A percentile compares a stretch with the other conserved stretches of the same genome.
These are phyloP conservation scores for Thelonectria olida DNA, from an alignment of 2,329 filamentous ascomycete genomes.

Conservation along the genomic window DNA sequence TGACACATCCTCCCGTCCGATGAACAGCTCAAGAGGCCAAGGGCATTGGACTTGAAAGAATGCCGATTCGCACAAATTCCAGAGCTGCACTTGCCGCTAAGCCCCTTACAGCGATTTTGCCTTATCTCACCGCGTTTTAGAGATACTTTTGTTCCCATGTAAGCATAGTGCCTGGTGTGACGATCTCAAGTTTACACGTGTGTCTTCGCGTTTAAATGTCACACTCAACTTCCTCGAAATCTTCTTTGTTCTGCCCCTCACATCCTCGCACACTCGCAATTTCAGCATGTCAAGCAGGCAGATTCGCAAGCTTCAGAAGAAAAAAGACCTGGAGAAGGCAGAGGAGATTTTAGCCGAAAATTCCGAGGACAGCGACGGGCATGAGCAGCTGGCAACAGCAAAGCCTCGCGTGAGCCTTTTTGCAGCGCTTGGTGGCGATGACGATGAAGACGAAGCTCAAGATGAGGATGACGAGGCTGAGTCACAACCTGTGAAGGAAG, in stretches of 20 bases:
- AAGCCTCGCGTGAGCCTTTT: constrained; percentile 59
- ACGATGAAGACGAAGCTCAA: constrained; percentile 51
- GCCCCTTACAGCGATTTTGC: no score
- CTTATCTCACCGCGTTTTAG: no score
- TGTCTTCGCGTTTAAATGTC: neutral
- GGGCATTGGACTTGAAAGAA: no score
- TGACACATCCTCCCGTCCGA: no score
- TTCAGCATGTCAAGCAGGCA: constrained; percentile 60
- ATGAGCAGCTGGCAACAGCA: constrained; percentile 38
- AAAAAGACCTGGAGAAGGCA: constrained; percentile 53
- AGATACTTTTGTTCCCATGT: no score
- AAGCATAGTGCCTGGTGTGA: no score
- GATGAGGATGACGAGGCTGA: constrained; percentile 45
- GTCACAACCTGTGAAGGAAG: constrained; percentile 26
- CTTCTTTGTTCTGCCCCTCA: constrained; percentile 20
- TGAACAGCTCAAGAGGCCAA: no score
- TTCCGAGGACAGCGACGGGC: constrained; percentile 44
- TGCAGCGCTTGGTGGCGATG: constrained; percentile 59
- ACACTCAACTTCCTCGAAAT: neutral
- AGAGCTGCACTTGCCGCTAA: no score
- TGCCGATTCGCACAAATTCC: no score
- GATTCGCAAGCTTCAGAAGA: constrained; percentile 61
- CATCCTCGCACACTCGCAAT: constrained; percentile 5
- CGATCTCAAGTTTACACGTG: no score
- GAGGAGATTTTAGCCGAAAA: constrained; percentile 25